Conservation (phyloP, 108 stramenopile genomes). For the Chaetoceros tenuissimus region DNA sequence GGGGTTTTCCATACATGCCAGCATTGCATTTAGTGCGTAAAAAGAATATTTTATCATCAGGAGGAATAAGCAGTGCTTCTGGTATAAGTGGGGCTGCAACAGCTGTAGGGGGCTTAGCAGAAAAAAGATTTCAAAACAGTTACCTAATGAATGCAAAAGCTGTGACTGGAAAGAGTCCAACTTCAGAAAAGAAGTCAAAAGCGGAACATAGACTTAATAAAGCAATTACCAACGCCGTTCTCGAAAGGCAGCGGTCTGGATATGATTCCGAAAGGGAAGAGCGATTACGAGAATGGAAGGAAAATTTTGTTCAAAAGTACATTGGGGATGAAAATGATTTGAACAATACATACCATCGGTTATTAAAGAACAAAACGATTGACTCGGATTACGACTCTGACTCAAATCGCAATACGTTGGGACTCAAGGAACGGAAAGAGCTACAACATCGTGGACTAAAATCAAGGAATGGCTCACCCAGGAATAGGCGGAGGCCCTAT, state of each 20-base stretch:
- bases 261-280: background rate
- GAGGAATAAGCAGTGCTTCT: background rate
- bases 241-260: too few relatives aligned
- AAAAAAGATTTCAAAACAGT: background rate
- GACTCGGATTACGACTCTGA: background rate
- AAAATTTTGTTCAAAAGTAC: background rate
- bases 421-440: too few relatives aligned
- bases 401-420: too few relatives aligned
- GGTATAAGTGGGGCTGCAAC: background rate
- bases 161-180: background rate
- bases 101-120: background rate
- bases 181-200: background rate
- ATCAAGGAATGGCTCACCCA: too few relatives aligned
- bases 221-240: background rate
- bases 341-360: background rate
- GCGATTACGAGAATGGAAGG: background rate
- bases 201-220: background rate
- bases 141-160: background rate
- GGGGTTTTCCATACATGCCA: background rate
- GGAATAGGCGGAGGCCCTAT: too few relatives aligned
- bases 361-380: background rate
- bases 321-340: background rate
- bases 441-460: too few relatives aligned
- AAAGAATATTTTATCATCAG: background rate
- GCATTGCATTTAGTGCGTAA: background rate